Base-by-base conservation (phyloP, 75 land plant species). In the Cupressus sempervirens region DNA sequence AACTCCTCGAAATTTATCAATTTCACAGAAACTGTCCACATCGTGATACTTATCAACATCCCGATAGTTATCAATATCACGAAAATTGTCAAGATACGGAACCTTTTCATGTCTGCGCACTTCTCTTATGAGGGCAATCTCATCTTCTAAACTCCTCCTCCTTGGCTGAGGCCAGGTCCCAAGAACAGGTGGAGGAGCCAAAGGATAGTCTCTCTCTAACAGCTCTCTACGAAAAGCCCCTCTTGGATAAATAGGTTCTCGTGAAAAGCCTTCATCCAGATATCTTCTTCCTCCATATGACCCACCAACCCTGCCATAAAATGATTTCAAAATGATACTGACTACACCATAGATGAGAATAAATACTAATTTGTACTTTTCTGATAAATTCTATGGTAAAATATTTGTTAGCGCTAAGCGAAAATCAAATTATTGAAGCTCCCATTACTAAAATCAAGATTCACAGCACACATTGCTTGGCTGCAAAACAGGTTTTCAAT, bases 281-380 rank as follows among this genome's bases (percentile, higher is more conserved):
- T 84, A 89, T 83, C 93, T 92, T 93, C 97, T 93, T 48, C 87
- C 93, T 88, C 91, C 91, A 86, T 91, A 94, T 84, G 93, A 89
- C 73, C 96, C 94, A 85, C 94, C 94, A 83, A 86, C 87, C 91
- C 95, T 95, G 92, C 89, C 40, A 86, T 84, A 83, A 32, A 16
- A 65, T 76, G 38, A 79, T 29, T 82, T 26, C 73, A 89, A 90
- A 53, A 75, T 50, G 79, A 85, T 43, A 48, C 62, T 8, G n/a
- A 40, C 43, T 38, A 26, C 14, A 40, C 41, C 36, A 36, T 26
- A 80, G 11, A 40, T 80, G 82, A 40, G 48, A 80, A 45, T 40
- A 45, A 7, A 23, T 7, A 62, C n/a, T 62, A 50, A 23, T 62
- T 23, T 62, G 7, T 62, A 1, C 67, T 62, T 62, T 62, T 62